Evolutionary conservation across 2,329 filamentous ascomycete genomes (phyloP), one percentile per base, ranked within the genome.

Genomic region (Ascochyta pisi): DNA sequence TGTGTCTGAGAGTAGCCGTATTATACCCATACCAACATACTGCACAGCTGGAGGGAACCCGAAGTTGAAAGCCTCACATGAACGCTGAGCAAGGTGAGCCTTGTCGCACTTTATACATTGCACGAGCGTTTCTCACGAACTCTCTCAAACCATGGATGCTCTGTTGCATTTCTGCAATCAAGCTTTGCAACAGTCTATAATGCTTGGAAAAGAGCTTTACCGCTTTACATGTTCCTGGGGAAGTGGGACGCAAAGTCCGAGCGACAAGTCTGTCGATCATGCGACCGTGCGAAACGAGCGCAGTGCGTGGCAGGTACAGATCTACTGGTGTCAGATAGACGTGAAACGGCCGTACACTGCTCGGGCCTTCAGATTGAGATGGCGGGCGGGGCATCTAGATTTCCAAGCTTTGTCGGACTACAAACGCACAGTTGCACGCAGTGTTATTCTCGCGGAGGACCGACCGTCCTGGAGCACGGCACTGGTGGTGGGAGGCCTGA

Each of bases 271-370:
- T 22, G 42, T 56, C 46, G 53, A 47, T 50, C 53, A n/a, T 22
- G n/a, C 29, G 16, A 38, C 41, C 41, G 42, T 42, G 47, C 47
- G 50, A 37, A 41, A 45, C 34, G 41, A 39, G 24, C 23, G 41
- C 34, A 44, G 33, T 54, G 31, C 26, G 40, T 44, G 45, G 26
- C 40, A 49, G 44, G 29, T 46, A 34, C 23, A 38, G 34, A 51
- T 37, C 26, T 10, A 13, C 15, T 41, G 44, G 51, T 41, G 27
- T 40, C 27, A 50, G 16, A 27, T 27, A 19, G 12, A 45, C 34
- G 40, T 55, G 52, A 55, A 55, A 55, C 52, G 19, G 27, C 35
- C 22, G 7, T 19, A 29, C 40, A 29, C 35, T 19, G 45, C n/a
- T 38, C 22, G 34, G 50, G 38, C 44, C 29, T 31, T 15, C 8